phyloP scores from a whole-genome alignment of 164 flowering plant species.

The Nelumbo lutea region DNA sequence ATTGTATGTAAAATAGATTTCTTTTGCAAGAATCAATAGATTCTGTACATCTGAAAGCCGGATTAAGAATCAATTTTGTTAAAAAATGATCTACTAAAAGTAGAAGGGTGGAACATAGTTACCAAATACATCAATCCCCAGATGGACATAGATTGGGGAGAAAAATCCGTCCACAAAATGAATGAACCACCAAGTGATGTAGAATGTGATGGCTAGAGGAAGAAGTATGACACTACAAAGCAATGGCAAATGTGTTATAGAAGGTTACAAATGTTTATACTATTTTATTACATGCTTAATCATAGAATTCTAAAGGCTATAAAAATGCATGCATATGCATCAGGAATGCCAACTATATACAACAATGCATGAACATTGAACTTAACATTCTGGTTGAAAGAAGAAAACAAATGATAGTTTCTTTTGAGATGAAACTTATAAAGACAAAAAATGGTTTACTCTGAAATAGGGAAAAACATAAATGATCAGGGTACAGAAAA shows the following conservation, averaged over 20 bases:
- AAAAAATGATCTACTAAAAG: not conserved
- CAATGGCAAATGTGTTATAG: not conserved
- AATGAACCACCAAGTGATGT: slow-evolving; percentile 75
- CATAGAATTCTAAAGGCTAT: not conserved
- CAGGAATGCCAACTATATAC: no score
- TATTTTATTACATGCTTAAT: not conserved
- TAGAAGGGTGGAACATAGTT: slow-evolving; percentile 10
- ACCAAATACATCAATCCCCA: slow-evolving; percentile 72
- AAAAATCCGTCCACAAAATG: slow-evolving; percentile 80
- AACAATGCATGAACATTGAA: not conserved
- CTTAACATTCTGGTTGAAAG: not conserved
- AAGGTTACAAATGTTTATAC: not conserved
- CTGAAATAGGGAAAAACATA: not conserved
- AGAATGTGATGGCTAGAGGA: slow-evolving; percentile 72
- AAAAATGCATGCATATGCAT: no score
- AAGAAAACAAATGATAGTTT: not conserved
- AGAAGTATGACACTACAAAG: slow-evolving; percentile 74
- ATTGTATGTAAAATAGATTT: no score
- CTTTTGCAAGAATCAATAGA: no score
- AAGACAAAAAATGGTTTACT: no score
- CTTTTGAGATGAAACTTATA: no score
- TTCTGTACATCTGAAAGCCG: no score
- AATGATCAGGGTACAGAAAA: not conserved
- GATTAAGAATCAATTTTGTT: no score
- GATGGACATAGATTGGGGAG: slow-evolving; percentile 57